Evolutionary conservation across 2,329 filamentous ascomycete species (phyloP).

Genomic region (Cryphonectria carpinicola): DNA sequence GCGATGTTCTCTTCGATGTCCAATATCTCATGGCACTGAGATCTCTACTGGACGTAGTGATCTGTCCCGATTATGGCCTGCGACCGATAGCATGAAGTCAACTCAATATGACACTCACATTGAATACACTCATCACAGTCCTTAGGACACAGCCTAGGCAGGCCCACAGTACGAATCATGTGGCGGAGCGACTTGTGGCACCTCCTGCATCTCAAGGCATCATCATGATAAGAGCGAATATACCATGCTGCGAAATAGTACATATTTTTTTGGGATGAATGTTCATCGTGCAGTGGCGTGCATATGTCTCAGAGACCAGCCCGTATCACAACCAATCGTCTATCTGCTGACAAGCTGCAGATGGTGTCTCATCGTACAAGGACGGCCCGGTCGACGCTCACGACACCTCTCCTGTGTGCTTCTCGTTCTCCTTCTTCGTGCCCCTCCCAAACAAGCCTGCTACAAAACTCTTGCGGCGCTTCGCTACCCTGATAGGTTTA

Average conservation of each 20-base stretch:
- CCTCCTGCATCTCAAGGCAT: not conserved
- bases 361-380: not conserved
- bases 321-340: not conserved
- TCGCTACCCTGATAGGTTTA: constrained; percentile 37
- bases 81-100: not conserved
- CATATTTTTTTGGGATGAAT: not conserved
- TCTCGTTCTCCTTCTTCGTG: constrained; percentile 30
- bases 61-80: not conserved
- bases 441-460: constrained; percentile 46
- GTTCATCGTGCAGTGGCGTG: not conserved
- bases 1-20: no score
- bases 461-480: constrained; percentile 52
- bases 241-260: constrained; percentile 5
- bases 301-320: not conserved
- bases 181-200: not conserved
- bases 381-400: not conserved
- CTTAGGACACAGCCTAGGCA: not conserved
- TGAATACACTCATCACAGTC: not conserved
- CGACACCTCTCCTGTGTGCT: constrained; percentile 11
- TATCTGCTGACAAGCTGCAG: not conserved
- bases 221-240: not conserved
- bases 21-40: no score
- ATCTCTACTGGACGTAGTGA: no score
- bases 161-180: not conserved
- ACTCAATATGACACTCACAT: not conserved